These are phyloP conservation scores for Leptodermis oblonga DNA, from an alignment of 257 asterid genomes.

Conservation along the genomic window DNA sequence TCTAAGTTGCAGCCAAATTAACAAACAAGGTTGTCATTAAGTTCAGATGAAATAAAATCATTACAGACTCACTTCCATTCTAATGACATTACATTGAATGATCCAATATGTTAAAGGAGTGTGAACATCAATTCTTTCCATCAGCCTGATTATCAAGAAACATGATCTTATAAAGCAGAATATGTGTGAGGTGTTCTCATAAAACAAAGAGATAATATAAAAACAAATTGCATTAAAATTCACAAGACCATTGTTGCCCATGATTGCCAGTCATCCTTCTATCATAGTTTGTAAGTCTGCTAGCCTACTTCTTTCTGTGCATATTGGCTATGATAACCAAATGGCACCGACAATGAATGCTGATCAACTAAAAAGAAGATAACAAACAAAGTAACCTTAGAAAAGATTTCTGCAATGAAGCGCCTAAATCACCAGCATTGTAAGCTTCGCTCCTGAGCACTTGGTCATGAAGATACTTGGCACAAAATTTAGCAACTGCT, in stretches of 20 bases:
- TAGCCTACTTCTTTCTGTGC: slow-evolving; percentile 10
- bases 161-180: not conserved
- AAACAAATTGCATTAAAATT: not conserved
- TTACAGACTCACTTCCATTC: not conserved
- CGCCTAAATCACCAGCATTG: slow-evolving; percentile 58
- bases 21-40: not conserved
- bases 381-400: slow-evolving; percentile 57
- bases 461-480: slow-evolving; percentile 89
- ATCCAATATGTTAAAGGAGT: not conserved
- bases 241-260: slow-evolving; percentile 17
- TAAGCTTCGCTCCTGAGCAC: slow-evolving; percentile 70
- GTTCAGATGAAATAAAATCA: not conserved
- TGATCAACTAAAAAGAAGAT: slow-evolving; percentile 20
- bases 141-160: not conserved
- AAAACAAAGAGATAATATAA: not conserved
- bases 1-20: not conserved
- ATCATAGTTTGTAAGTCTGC: slow-evolving; percentile 22
- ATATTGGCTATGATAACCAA: slow-evolving; percentile 15
- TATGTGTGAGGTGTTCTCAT: not conserved
- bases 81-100: not conserved
- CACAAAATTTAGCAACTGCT: slow-evolving; percentile 88
- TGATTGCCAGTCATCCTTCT: slow-evolving; percentile 17
- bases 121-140: not conserved
- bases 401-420: slow-evolving; percentile 64
- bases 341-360: slow-evolving; percentile 13